Percentiles rank a stretch among this genome's conserved stretches.
These are phyloP conservation scores for Tritrichomonas foetus DNA, from an alignment of 208 protist species.

Conservation along the genomic window DNA sequence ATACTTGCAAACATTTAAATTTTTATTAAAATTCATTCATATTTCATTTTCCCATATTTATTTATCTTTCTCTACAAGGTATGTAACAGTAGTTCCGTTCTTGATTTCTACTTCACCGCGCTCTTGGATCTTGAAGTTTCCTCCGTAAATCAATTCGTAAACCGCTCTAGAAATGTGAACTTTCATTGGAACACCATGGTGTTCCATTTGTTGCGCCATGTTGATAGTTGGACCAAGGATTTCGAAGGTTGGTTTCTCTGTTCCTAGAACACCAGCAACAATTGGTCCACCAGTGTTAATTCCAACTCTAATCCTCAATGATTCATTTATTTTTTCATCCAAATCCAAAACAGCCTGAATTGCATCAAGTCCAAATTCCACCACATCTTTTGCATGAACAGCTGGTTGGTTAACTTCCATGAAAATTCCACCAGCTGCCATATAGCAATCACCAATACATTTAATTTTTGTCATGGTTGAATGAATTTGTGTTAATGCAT, in stretches of 20 bases:
- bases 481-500: neutral
- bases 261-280: constrained; percentile 20
- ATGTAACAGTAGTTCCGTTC: neutral
- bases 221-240: neutral
- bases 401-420: neutral
- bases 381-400: neutral
- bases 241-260: constrained; percentile 31
- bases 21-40: too few relatives aligned
- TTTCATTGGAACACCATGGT: constrained; percentile 5
- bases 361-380: neutral
- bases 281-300: constrained; percentile 30
- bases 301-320: neutral
- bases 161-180: neutral
- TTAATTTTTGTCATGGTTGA: neutral
- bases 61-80: too few relatives aligned
- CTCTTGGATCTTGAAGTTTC: neutral
- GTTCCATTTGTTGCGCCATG: neutral
- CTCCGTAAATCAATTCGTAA: neutral
- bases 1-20: too few relatives aligned
- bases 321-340: neutral
- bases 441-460: constrained; percentile 39
- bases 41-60: too few relatives aligned
- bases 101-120: neutral
- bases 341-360: neutral
- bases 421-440: constrained; percentile 32